Base-by-base conservation (phyloP, 2,329 filamentous ascomycete genomes). In the Magnaporthiopsis rhizophila region DNA sequence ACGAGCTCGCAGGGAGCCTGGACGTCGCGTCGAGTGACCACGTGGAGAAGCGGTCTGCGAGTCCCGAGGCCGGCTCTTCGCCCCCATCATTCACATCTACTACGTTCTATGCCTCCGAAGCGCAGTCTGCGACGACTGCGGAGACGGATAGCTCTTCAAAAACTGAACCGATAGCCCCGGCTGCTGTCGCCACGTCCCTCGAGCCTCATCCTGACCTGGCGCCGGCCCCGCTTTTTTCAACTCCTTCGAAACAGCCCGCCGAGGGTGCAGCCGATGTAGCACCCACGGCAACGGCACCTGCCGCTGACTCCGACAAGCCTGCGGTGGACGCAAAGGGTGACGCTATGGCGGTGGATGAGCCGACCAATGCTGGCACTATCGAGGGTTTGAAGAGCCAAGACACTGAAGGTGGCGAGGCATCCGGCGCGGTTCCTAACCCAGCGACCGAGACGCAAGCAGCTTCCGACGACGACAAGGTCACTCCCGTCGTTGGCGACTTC, bases 401-500 rank as follows among this genome's bases (percentile, higher is more conserved):
- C 50, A 15, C 59, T 30, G 70, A 71, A 32, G 62, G 68, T 4
- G 70, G 68, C n/a, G 74, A 77, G 8, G 66, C 66, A 0, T 73
- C 74, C 1, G 70, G 72, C 28, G 61, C 18, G 9, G 45, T 72
- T 12, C 69, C 72, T 30, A 70, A 68, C 4, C 71, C 71, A 30
- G 68, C 69, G 34, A 64, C 64, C 2, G 70, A 71, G 21, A 64
- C 68, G 2, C 67, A 68, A 9, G 65, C 67, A 0, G 62, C 71
- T 9, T 65, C 67, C 3, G 66, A 69, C 30, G 68, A 64, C 45
- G 65, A 66, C 24, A 65, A 69, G 0, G 65, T 69, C 11, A 82
- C 84, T 38, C 90, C 92, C 3, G 92, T 99, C 28, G 95, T 99
- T 13, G 95, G 95, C 62, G 95, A 99, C 75, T 90, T 89, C 71